These are phyloP conservation scores for Fomitopsis schrenkii DNA, from an alignment of 1,284 basidiomycete genomes.

Conservation along the genomic window DNA sequence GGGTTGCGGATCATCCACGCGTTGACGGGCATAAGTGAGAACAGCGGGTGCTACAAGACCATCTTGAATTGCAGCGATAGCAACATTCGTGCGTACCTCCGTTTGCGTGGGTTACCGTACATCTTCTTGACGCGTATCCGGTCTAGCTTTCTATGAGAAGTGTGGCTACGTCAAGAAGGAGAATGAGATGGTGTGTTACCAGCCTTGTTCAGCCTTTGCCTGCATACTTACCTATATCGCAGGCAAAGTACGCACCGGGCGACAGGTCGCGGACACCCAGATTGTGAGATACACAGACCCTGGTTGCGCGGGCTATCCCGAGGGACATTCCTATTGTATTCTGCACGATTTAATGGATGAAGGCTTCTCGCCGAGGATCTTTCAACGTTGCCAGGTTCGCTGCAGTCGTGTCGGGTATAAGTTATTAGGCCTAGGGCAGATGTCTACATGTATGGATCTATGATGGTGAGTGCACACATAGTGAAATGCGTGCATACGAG, in stretches of 20 bases:
- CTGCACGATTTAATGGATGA: neutral
- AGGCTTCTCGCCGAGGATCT: neutral
- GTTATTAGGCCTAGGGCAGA: too few relatives aligned
- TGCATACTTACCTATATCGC: constrained; percentile 5
- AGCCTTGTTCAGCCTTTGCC: neutral
- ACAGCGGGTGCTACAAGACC: constrained; percentile 87
- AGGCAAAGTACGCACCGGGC: constrained; percentile 54
- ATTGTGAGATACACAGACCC: constrained; percentile 14
- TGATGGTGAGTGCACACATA: too few relatives aligned
- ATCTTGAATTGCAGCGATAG: constrained; percentile 92
- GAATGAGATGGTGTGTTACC: constrained; percentile 74
- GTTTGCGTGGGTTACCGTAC: neutral
- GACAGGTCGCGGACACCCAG: constrained; percentile 36
- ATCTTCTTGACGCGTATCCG: neutral
- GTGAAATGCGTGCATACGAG: too few relatives aligned
- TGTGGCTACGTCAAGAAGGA: constrained; percentile 90
- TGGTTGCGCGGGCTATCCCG: neutral
- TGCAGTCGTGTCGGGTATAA: too few relatives aligned
- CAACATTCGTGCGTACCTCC: constrained; percentile 77
- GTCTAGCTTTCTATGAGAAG: constrained; percentile 91
- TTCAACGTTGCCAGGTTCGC: neutral
- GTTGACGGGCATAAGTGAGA: constrained; percentile 77
- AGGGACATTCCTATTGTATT: neutral
- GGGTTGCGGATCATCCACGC: constrained; percentile 86
- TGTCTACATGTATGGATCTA: too few relatives aligned